A percentile compares a stretch with the other conserved stretches of the same genome.
Conservation (phyloP, 345 rosid genomes). For the Bruguiera gymnorhiza region DNA sequence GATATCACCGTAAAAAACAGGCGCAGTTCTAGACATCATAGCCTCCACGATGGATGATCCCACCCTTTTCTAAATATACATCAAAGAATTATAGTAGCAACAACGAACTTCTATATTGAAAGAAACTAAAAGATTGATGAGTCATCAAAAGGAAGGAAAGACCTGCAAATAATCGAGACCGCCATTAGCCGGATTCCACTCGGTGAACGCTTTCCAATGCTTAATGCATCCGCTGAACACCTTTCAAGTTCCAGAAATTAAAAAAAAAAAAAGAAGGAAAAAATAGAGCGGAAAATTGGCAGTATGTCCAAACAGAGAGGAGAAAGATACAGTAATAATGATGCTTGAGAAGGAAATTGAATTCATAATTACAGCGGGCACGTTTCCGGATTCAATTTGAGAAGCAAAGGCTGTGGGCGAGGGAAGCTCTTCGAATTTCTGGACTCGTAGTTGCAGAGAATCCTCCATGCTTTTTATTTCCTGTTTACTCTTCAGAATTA, state of each 20-base stretch:
- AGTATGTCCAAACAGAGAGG: background rate
- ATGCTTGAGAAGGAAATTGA: background rate
- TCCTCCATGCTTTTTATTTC: slow-evolving; percentile 23
- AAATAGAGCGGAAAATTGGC: background rate
- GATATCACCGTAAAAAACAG: slow-evolving; percentile 71
- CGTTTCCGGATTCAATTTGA: slow-evolving; percentile 56
- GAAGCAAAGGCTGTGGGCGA: slow-evolving; percentile 53
- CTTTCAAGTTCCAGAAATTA: slow-evolving; percentile 21
- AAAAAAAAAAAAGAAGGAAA: slow-evolving; percentile 1
- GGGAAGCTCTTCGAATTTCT: slow-evolving; percentile 45
- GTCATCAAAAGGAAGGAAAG: background rate
- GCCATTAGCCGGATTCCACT: slow-evolving; percentile 64
- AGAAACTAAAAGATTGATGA: background rate
- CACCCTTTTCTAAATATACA: slow-evolving; percentile 46
- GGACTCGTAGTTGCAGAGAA: slow-evolving; percentile 25
- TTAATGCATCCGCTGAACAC: slow-evolving; percentile 55
- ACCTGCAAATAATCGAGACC: slow-evolving; percentile 87
- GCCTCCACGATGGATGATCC: slow-evolving; percentile 72
- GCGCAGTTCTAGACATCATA: slow-evolving; percentile 69
- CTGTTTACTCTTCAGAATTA: background rate
- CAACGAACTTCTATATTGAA: too few relatives aligned
- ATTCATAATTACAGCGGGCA: slow-evolving; percentile 51
- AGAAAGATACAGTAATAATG: background rate
- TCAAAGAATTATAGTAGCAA: background rate
- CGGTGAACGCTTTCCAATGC: slow-evolving; percentile 59